These are phyloP conservation scores for Vaccinium myrtillus DNA, from an alignment of 148 eudicot genomes.

Conservation along the genomic window DNA sequence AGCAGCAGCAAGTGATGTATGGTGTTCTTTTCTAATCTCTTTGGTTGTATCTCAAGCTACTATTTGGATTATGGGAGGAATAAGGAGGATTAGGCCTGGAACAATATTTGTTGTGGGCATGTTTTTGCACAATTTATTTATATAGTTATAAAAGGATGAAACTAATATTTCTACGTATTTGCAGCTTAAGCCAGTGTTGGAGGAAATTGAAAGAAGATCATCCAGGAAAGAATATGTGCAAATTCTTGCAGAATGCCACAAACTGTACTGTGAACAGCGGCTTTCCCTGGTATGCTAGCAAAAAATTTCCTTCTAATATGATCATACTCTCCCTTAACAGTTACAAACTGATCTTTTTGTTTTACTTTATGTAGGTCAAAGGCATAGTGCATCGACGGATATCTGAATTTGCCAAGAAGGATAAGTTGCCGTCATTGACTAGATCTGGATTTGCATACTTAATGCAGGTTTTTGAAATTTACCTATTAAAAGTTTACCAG, in stretches of 20 bases:
- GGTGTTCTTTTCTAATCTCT: constrained; percentile 1
- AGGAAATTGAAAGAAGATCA: constrained; percentile 93
- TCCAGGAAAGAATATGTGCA: constrained; percentile 88
- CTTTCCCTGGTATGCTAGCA: constrained; percentile 72
- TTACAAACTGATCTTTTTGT: constrained; percentile 1
- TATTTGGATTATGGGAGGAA: constrained; percentile 5
- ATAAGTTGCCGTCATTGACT: constrained; percentile 83
- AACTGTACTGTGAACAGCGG: constrained; percentile 92
- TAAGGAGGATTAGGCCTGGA: background rate
- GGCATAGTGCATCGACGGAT: constrained; percentile 92
- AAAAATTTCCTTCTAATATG: constrained; percentile 9
- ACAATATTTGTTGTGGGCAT: background rate
- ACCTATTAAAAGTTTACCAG: background rate
- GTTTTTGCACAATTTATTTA: background rate
- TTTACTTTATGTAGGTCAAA: constrained; percentile 51
- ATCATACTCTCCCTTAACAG: background rate
- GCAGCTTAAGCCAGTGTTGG: constrained; percentile 93
- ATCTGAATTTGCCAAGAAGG: constrained; percentile 84
- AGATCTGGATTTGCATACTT: constrained; percentile 96
- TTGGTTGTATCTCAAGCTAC: constrained; percentile 12
- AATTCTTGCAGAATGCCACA: constrained; percentile 92
- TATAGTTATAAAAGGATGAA: constrained; percentile 1
- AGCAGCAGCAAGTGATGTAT: constrained; percentile 98
- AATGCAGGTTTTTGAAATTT: constrained; percentile 61
- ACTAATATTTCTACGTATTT: constrained; percentile 20